phyloP scores from a whole-genome alignment of 768 basidiomycete species.

The Tulasnella calospora region DNA sequence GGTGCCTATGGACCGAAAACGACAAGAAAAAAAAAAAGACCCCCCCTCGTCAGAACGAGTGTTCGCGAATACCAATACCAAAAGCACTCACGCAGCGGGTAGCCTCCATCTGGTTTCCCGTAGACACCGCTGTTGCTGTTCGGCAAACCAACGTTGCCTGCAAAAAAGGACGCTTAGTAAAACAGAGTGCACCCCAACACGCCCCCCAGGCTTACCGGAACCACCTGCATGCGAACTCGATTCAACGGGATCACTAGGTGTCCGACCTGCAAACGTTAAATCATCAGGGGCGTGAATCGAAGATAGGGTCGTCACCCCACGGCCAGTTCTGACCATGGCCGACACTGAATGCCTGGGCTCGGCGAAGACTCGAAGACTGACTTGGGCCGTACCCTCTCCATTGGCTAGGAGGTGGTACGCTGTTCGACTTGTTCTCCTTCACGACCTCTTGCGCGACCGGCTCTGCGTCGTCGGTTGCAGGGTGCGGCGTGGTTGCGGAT shows the following conservation, averaged over 20 bases:
- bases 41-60: not conserved
- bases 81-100: not conserved
- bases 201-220: not conserved
- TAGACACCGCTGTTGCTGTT: not conserved
- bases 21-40: too few relatives aligned
- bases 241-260: not conserved
- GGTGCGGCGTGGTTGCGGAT: not conserved
- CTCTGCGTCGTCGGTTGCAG: not conserved
- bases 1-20: too few relatives aligned
- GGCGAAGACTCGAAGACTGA: not conserved
- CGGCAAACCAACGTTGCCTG: not conserved
- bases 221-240: not conserved
- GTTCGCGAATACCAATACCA: not conserved
- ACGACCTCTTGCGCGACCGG: not conserved
- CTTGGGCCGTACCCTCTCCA: not conserved
- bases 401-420: not conserved
- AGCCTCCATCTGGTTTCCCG: not conserved
- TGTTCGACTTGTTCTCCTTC: not conserved
- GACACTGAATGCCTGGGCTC: not conserved
- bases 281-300: not conserved
- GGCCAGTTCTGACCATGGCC: not conserved
- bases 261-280: not conserved
- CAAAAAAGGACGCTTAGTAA: not conserved
- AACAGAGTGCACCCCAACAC: not conserved
- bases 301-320: not conserved